These are phyloP conservation scores for Zygnema circumcarinatum DNA, from an alignment of 139 green algal species.

Conservation along the genomic window DNA sequence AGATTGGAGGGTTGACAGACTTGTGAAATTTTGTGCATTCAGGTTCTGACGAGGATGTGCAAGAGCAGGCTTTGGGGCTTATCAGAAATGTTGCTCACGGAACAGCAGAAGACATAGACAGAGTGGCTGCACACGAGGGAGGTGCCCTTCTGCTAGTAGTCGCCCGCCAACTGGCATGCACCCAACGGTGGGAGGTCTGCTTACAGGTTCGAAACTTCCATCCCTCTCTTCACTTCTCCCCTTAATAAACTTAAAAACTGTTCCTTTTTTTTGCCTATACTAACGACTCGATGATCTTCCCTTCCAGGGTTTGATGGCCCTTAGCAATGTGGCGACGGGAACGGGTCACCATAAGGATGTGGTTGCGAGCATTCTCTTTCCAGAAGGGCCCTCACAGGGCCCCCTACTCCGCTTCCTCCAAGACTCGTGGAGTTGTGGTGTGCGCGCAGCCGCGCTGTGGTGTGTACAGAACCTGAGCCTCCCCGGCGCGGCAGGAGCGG, in stretches of 20 bases:
- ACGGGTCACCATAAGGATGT: background rate
- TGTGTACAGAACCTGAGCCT: constrained; percentile 31
- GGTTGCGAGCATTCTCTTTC: background rate
- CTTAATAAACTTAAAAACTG: background rate
- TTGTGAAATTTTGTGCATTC: too few species aligned
- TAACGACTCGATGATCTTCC: background rate
- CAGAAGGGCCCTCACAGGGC: background rate
- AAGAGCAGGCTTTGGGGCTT: constrained; percentile 64
- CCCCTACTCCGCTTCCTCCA: background rate
- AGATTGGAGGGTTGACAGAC: too few species aligned
- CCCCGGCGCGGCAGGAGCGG: background rate
- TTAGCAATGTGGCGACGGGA: constrained; percentile 13
- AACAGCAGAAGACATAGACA: background rate
- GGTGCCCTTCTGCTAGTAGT: background rate
- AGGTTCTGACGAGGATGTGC: constrained; percentile 67
- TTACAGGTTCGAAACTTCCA: background rate
- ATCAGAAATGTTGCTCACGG: constrained; percentile 52
- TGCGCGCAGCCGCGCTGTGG: background rate
- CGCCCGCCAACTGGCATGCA: constrained; percentile 12
- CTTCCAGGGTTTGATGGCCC: background rate
- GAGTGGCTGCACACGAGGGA: background rate
- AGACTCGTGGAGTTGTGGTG: background rate
- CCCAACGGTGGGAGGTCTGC: background rate
- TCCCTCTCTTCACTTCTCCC: background rate
- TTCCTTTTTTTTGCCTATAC: background rate